Conservation (phyloP, 371 early-diverging fungal genomes). For the Rhizopus arrhizus region DNA sequence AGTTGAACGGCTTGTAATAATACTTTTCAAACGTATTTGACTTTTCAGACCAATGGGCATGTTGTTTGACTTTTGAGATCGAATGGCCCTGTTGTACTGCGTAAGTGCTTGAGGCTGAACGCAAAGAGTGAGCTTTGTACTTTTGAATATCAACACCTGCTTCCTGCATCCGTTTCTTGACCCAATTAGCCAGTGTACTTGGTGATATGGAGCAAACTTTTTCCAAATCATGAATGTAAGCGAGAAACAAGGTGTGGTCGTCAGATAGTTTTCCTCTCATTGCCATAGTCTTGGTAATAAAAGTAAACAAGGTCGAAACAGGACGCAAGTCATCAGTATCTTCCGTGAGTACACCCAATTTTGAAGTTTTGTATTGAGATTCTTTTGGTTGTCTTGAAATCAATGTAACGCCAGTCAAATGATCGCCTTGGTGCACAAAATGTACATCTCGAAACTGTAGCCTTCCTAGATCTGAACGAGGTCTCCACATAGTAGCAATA, state of each 20-base stretch:
- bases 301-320: constrained; percentile 4
- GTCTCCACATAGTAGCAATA: constrained; percentile 24
- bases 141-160: constrained; percentile 14
- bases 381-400: constrained; percentile 23
- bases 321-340: constrained; percentile 9
- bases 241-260: constrained; percentile 9
- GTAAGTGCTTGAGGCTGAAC: constrained; percentile 10
- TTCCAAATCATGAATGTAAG: neutral
- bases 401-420: neutral
- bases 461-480: constrained; percentile 21
- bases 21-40: constrained; percentile 18
- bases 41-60: constrained; percentile 15
- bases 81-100: constrained; percentile 9
- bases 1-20: constrained; percentile 79
- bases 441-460: constrained; percentile 20
- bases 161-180: neutral
- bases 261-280: neutral
- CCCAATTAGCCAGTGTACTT: constrained; percentile 16
- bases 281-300: constrained; percentile 9
- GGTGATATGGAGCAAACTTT: neutral
- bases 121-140: constrained; percentile 4
- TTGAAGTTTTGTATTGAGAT: constrained; percentile 8
- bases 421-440: neutral
- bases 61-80: constrained; percentile 7
- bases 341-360: neutral